Conservation (phyloP, 1,284 basidiomycete genomes). For the Ustilago vetiveriae region DNA sequence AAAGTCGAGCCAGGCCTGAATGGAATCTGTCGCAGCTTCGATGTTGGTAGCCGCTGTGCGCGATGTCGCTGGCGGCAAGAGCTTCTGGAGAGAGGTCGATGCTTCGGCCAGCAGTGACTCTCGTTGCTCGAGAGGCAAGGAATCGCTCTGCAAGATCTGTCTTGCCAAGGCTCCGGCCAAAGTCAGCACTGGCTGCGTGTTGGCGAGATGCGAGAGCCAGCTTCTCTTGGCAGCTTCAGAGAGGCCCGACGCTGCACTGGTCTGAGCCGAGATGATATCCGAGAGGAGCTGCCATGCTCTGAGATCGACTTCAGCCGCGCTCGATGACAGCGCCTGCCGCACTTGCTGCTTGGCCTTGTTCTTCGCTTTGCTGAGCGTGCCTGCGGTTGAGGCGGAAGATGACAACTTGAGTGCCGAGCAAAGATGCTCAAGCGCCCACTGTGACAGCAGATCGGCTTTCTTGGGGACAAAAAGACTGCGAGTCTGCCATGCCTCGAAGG, state of each 20-base stretch:
- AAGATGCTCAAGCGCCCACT: constrained; percentile 47
- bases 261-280: constrained; percentile 19
- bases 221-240: constrained; percentile 35
- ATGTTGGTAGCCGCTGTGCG: constrained; percentile 51
- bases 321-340: not conserved
- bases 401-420: constrained; percentile 22
- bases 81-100: constrained; percentile 8
- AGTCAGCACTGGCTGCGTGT: constrained; percentile 30
- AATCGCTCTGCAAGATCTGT: constrained; percentile 5
- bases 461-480: constrained; percentile 41
- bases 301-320: constrained; percentile 8
- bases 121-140: not conserved
- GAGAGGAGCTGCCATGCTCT: constrained; percentile 48
- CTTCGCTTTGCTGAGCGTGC: constrained; percentile 26
- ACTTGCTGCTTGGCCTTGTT: constrained; percentile 31
- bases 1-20: constrained; percentile 46
- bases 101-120: constrained; percentile 8
- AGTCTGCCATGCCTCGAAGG: constrained; percentile 35
- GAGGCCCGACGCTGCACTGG: constrained; percentile 9
- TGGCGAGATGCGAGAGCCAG: constrained; percentile 43
- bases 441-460: constrained; percentile 51
- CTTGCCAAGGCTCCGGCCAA: constrained; percentile 29
- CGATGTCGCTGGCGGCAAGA: constrained; percentile 37
- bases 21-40: constrained; percentile 46
- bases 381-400: constrained; percentile 3